Conservation (phyloP, 2,329 filamentous ascomycete species). For the Aspergillus sp. region DNA sequence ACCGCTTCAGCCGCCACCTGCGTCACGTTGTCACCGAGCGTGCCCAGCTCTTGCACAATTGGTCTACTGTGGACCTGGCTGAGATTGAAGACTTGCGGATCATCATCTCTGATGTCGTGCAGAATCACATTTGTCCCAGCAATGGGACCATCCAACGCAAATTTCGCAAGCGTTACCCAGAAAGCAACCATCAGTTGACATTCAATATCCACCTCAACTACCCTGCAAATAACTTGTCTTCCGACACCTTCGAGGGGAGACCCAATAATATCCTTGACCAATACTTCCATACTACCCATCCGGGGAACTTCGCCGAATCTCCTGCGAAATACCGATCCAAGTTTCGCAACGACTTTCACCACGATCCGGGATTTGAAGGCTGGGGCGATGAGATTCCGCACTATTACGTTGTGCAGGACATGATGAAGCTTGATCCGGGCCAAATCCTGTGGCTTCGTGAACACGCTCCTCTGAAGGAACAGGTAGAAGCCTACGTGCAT, state of each 20-base stretch:
- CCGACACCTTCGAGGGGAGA: slow-evolving; percentile 8
- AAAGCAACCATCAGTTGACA: slow-evolving; percentile 49
- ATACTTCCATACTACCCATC: slow-evolving; percentile 25
- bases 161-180: slow-evolving; percentile 57
- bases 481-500: slow-evolving; percentile 56
- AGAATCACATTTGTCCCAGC: slow-evolving; percentile 60
- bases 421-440: slow-evolving; percentile 62
- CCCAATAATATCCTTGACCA: slow-evolving; percentile 14
- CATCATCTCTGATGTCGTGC: slow-evolving; percentile 57
- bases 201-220: slow-evolving; percentile 56
- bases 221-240: slow-evolving; percentile 27
- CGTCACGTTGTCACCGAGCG: slow-evolving; percentile 51
- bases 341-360: slow-evolving; percentile 48
- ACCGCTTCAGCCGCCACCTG: slow-evolving; percentile 51
- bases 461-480: slow-evolving; percentile 55
- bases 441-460: slow-evolving; percentile 60
- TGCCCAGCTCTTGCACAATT: slow-evolving; percentile 59
- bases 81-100: slow-evolving; percentile 60
- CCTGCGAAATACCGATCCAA: slow-evolving; percentile 45
- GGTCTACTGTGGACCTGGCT: slow-evolving; percentile 54
- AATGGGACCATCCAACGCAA: slow-evolving; percentile 61
- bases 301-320: slow-evolving; percentile 18
- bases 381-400: slow-evolving; percentile 65
- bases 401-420: slow-evolving; percentile 64
- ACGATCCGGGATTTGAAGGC: slow-evolving; percentile 58